phyloP scores from a whole-genome alignment of 257 asterid genomes.

The Forsythia suspensa region DNA sequence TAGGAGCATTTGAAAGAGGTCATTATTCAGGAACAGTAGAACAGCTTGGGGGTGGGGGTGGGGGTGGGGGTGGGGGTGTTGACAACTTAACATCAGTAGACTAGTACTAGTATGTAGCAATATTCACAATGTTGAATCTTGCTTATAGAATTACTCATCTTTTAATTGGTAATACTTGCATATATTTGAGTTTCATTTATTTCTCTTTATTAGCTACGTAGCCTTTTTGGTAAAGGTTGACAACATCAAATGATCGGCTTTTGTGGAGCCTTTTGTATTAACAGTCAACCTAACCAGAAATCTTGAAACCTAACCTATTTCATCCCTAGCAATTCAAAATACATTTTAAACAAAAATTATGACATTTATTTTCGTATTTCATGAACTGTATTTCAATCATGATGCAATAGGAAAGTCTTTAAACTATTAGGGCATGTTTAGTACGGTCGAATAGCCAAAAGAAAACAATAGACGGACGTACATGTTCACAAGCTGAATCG shows the following conservation, averaged over 20 bases:
- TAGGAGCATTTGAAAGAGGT: background rate
- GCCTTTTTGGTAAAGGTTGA: background rate
- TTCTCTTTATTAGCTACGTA: background rate
- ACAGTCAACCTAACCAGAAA: background rate
- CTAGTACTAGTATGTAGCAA: background rate
- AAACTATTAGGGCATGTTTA: too few relatives aligned
- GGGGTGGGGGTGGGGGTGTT: background rate
- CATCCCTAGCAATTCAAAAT: background rate
- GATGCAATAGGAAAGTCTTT: background rate
- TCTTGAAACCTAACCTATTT: slow-evolving; percentile 3
- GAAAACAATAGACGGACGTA: too few relatives aligned
- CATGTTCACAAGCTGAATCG: too few relatives aligned
- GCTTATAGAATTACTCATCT: slow-evolving; percentile 14
- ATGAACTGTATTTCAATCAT: too few relatives aligned
- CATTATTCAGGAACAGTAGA: slow-evolving; percentile 31
- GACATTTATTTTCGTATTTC: background rate
- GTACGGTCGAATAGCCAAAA: too few relatives aligned
- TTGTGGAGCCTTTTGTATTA: background rate
- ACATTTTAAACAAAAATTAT: background rate
- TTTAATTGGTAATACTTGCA: background rate
- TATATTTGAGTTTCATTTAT: background rate
- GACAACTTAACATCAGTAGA: background rate
- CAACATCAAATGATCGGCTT: background rate
- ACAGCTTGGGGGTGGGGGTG: slow-evolving; percentile 13
- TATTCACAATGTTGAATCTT: background rate